Percentiles rank a stretch among this genome's conserved stretches.
Evolutionary conservation across 202 grass and related monocot genomes (phyloP).

Genomic region (Panicum virgatum): DNA sequence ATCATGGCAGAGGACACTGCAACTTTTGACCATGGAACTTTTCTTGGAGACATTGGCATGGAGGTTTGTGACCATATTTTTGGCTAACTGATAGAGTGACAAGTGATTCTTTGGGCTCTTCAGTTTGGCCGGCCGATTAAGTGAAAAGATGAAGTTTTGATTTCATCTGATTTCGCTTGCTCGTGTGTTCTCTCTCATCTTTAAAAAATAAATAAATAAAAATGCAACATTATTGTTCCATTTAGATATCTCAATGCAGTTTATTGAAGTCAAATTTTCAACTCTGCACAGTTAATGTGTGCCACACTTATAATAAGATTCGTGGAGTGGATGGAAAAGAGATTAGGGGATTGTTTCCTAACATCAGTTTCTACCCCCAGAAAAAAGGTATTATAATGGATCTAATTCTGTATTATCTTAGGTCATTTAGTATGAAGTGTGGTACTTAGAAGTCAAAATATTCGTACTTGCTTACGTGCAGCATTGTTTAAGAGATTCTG

Average conservation of each 20-base stretch:
- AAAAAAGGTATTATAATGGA: not conserved
- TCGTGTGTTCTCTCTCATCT: too few relatives aligned
- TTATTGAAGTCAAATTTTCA: not conserved
- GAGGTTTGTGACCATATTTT: not conserved
- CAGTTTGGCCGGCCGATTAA: not conserved
- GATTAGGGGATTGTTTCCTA: not conserved
- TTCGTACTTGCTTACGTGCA: not conserved
- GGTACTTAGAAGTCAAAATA: slow-evolving; percentile 6
- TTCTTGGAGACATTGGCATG: slow-evolving; percentile 5
- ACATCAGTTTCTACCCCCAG: not conserved
- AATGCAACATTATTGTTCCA: not conserved
- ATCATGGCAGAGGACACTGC: slow-evolving; percentile 19
- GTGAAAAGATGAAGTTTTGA: slow-evolving; percentile 10
- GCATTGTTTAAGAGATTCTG: not conserved
- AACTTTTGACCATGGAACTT: slow-evolving; percentile 32
- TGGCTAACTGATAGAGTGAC: not conserved
- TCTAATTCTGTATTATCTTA: not conserved
- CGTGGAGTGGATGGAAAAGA: not conserved
- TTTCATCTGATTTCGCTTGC: not conserved
- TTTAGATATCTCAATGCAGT: not conserved
- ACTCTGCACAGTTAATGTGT: slow-evolving; percentile 1
- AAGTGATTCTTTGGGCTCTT: not conserved
- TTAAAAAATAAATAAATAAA: not conserved
- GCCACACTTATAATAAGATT: not conserved
- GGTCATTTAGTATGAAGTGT: slow-evolving; percentile 10